Evolutionary conservation across 352 stramenopile genomes (phyloP), one percentile per base, ranked within the genome.

Genomic region (Halophytophthora polymorphica): DNA sequence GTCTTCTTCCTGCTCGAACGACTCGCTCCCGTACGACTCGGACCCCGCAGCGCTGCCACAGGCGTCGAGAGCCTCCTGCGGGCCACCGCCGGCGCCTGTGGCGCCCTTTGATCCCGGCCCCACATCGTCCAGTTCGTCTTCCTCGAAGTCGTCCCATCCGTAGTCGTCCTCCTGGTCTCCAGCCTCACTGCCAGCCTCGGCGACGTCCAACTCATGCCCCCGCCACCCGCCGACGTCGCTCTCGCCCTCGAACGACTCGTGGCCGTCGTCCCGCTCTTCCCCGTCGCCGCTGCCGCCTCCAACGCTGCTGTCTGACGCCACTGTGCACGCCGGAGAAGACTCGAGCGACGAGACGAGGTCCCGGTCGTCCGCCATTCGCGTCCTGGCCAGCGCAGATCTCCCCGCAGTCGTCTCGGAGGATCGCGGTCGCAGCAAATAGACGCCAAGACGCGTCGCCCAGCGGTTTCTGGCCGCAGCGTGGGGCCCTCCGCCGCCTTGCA

Each of bases 191-290:
- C 4, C 25, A 38, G 33, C 13, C 11, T 17, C 33, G 33, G 13
- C 33, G 33, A 38, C 13, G 11, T n/a, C 25, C 13, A 38, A 10
- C 33, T 14, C 3, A n/a, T 3, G 33, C 25, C 8, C 10, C 11
- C 2, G 13, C 5, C 10, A 10, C 12, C 19, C 23, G 17, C n/a
- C 39, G 5, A 14, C 17, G 39, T 15, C 13, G 34, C 34, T 53
- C 14, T 58, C 50, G 10, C 11, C 25, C 1, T 55, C 43, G 15
- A 64, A 59, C n/a, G n/a, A 23, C 15, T 56, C 36, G 28, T 45
- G 13, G 14, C 47, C 29, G 12, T 54, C 60, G 28, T 31, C 19
- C 35, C 19, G 12, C 22, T 46, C 28, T n/a, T n/a, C n/a, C n/a
- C n/a, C n/a, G n/a, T n/a, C n/a, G n/a, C n/a, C 4, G 19, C n/a